Conservation (phyloP, 208 protist genomes). For the Tritrichomonas foetus region DNA sequence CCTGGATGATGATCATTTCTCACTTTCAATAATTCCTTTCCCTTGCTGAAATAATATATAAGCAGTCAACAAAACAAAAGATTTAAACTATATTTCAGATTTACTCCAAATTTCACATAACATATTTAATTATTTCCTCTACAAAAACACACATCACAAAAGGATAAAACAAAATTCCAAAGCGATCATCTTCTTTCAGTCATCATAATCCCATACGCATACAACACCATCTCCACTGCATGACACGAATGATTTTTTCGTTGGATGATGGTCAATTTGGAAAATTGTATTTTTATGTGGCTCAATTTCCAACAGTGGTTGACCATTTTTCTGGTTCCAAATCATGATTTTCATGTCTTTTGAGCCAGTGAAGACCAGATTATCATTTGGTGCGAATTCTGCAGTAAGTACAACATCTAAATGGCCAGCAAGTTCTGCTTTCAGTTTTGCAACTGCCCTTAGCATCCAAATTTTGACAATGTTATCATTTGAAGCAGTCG, state of each 20-base stretch:
- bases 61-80: too few species aligned
- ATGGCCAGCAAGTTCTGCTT: background rate
- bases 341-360: background rate
- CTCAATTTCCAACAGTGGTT: background rate
- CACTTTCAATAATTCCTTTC: too few species aligned
- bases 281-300: background rate
- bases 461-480: background rate
- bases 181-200: too few species aligned
- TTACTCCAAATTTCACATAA: too few species aligned
- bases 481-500: background rate
- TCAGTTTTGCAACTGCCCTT: background rate
- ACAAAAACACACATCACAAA: too few species aligned
- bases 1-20: too few species aligned
- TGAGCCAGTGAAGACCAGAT: background rate
- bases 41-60: too few species aligned
- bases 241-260: background rate
- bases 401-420: background rate
- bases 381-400: background rate
- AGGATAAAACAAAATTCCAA: too few species aligned
- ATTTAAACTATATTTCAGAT: too few species aligned
- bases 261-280: background rate
- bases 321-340: background rate
- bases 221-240: background rate
- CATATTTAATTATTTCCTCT: too few species aligned
- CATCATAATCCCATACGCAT: background rate